Base-by-base conservation (phyloP, 306 rosid genomes). In the Rubus idaeus region DNA sequence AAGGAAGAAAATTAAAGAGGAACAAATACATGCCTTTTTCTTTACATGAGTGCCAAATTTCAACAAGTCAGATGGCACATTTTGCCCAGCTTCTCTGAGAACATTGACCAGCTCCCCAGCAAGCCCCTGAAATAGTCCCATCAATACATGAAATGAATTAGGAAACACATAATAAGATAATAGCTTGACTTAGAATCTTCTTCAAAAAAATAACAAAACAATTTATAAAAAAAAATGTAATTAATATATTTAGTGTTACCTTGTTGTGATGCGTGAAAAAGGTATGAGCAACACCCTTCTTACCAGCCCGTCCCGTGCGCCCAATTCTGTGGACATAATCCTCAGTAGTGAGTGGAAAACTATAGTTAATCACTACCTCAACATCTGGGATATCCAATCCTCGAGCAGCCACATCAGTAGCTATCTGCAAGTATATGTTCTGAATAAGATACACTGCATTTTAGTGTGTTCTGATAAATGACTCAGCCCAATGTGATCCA, bases 301-400 rank as follows among this genome's bases (percentile, higher is more conserved):
- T 92, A 63, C 98, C 99, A 72, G 99, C 98, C 77, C 97, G 88
- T 65, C 98, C 99, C 63, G 99, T 96, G 39, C 98, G 87, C 73
- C 99, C 99, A 81, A 96, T 96, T 85, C 96, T 88, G 84, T 89
- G 99, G 67, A 96, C 98, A 77, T 96, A 96, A 85, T 96, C 98
- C 78, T 91, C 99, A 3, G 96, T 91, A 20, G 97, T 96, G 42
- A 92, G 94, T 66, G 94, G 98, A 84, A 92, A 96, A 77, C 98
- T 96, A 76, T 87, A 95, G 84, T 92, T 96, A 80, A 96, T 91
- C 78, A 92, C 99, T 21, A 91, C 99, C 84, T 92, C 98, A 45
- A 96, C 99, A 74, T 92, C 97, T 14, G 98, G 98, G 84, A 92
- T 96, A 81, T 96, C 99, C 88, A 96, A 91, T 79, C 97, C 97